Percentiles rank a stretch among this genome's conserved stretches.
Conservation (phyloP, 2,329 filamentous ascomycete genomes). For the Colletotrichum paranaense region DNA sequence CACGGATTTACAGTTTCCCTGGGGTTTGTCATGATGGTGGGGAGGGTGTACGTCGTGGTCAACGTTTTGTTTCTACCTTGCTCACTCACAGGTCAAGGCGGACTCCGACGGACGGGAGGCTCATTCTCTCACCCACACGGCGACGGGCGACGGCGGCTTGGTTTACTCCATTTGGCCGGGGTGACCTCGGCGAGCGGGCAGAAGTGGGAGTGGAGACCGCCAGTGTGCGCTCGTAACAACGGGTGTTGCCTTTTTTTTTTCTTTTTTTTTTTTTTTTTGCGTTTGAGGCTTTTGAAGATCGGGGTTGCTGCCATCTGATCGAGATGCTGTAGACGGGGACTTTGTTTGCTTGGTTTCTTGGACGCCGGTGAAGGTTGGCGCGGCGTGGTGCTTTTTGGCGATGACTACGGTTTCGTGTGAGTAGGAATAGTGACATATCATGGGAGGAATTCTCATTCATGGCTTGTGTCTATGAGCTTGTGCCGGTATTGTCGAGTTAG, state of each 20-base stretch:
- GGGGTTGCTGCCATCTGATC: slow-evolving; percentile 3
- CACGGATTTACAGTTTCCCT: neutral
- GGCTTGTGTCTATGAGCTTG: neutral
- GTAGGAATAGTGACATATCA: neutral
- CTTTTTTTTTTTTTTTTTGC: neutral
- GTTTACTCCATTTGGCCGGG: neutral
- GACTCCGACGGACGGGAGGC: neutral
- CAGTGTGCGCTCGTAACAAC: neutral
- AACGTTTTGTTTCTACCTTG: neutral
- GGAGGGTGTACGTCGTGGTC: neutral
- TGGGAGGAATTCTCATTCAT: too few relatives aligned
- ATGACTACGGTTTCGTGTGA: neutral
- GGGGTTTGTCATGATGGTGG: neutral
- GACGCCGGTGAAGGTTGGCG: neutral
- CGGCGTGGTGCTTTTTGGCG: neutral
- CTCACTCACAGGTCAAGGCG: neutral
- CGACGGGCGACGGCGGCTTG: neutral
- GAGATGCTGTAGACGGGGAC: neutral
- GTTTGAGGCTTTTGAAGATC: neutral
- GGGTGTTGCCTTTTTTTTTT: too few relatives aligned
- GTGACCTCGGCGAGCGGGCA: neutral
- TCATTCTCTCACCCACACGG: neutral
- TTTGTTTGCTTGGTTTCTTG: neutral
- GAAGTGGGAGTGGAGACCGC: neutral
- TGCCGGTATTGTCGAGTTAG: neutral